Conservation (phyloP, 2,329 filamentous ascomycete species). For the Pyricularia pennisetigena region DNA sequence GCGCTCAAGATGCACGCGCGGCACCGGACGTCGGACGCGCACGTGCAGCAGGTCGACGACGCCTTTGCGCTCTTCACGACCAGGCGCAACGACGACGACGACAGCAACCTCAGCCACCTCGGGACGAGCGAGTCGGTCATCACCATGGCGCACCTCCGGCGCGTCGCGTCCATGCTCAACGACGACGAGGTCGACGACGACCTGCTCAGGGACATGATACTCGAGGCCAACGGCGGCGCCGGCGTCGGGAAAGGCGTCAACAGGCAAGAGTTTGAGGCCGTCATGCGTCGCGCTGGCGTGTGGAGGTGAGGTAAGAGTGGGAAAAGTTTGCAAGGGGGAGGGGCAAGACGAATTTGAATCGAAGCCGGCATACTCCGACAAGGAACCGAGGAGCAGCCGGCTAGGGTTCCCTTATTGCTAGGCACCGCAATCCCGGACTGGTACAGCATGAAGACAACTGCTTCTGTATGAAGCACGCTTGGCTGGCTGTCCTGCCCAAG, state of each 20-base stretch:
- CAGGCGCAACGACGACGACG: constrained; percentile 14
- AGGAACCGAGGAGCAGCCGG: too few relatives aligned
- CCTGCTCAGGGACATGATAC: constrained; percentile 83
- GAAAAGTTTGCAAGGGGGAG: not conserved
- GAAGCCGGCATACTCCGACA: not conserved
- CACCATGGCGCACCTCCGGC: constrained; percentile 65
- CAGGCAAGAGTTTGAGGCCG: constrained; percentile 72
- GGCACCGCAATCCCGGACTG: not conserved
- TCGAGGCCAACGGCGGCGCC: constrained; percentile 80
- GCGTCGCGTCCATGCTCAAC: constrained; percentile 71
- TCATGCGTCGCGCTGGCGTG: constrained; percentile 77
- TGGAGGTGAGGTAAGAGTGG: constrained; percentile 48
- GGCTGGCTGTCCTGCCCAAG: not conserved
- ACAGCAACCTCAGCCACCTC: not conserved
- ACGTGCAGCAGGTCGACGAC: constrained; percentile 61
- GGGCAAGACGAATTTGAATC: not conserved
- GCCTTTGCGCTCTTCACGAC: constrained; percentile 72
- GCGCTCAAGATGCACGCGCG: constrained; percentile 71
- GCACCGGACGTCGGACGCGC: constrained; percentile 41
- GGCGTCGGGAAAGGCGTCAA: constrained; percentile 62
- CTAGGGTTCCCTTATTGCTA: not conserved
- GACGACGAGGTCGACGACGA: constrained; percentile 70
- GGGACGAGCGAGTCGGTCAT: constrained; percentile 45
- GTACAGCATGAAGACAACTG: not conserved
- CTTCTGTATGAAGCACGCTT: not conserved